Evolutionary conservation across 345 rosid genomes (phyloP), one percentile per base, ranked within the genome.

Genomic region (Citrus medica): DNA sequence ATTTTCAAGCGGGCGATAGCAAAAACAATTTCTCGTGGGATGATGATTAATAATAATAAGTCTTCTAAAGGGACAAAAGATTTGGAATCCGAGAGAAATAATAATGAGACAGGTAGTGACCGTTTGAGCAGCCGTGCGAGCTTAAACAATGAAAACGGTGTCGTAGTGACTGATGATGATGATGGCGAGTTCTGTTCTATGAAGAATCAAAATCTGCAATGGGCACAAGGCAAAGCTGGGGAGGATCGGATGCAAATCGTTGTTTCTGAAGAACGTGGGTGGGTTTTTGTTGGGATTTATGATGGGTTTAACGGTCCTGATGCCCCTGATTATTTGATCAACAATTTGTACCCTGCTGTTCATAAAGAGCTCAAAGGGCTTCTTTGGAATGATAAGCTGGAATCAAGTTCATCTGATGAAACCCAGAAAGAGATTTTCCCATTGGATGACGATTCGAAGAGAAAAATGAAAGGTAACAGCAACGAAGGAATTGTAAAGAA

Each of bases 151-250:
- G 83, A 73, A 35, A 60, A 17, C 1, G 77, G 37, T 35, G 69
- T n/a, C 27, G 62, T 74, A 35, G 68, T 69, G 21, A 6, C 58
- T 51, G 83, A 75, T 28, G 78, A 81, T 46, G 83, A 82, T 28
- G 88, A 79, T 21, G 84, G 73, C 7, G 90, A 79, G 71, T 90
- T 84, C 76, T 83, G 82, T 75, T 83, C 82, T 56, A 82, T 82
- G 79, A 86, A 87, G 65, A 85, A 76, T 56, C 92, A 91, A 75
- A 89, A 88, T 75, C 77, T 95, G 53, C 92, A 93, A 58, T 95
- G 99, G 99, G 99, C 98, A 22, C 98, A 93, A 53, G 99, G 98
- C 51, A 95, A 90, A 84, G 99, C 99, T 7, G 99, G 99, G 3
- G 99, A 95, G 82, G 99, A 95, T 86, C 89, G 95, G 40, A 92